Percentiles rank a stretch among this genome's conserved stretches.
phyloP scores from a whole-genome alignment of 1,284 basidiomycete species.

The Ustanciosporium gigantosporum region DNA sequence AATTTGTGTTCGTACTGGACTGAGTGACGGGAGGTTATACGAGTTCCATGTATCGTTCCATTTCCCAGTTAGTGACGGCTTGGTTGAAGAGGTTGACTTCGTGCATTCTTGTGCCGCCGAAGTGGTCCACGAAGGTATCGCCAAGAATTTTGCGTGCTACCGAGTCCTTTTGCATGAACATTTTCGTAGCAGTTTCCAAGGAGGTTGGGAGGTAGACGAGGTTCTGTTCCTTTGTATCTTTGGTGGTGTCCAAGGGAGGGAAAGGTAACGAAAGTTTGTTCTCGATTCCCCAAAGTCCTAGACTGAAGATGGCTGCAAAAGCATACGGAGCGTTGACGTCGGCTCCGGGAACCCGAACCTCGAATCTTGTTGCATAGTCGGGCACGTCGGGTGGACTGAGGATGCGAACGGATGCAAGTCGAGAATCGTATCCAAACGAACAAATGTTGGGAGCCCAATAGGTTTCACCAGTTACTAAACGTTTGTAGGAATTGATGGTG shows the following conservation, averaged over 20 bases:
- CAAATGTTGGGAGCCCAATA: slow-evolving; percentile 90
- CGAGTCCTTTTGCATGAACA: slow-evolving; percentile 77
- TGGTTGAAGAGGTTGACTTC: slow-evolving; percentile 83
- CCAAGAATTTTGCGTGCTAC: slow-evolving; percentile 85
- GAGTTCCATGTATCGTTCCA: slow-evolving; percentile 65
- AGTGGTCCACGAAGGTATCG: slow-evolving; percentile 88
- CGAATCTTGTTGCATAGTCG: slow-evolving; percentile 79
- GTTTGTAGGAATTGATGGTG: slow-evolving; percentile 96
- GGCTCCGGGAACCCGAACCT: slow-evolving; percentile 90
- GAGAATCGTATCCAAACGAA: slow-evolving; percentile 92
- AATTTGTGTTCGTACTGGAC: no score
- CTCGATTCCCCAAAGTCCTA: slow-evolving; percentile 84
- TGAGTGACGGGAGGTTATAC: no score
- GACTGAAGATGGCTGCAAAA: slow-evolving; percentile 79
- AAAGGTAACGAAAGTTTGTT: slow-evolving; percentile 73
- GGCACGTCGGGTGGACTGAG: slow-evolving; percentile 85
- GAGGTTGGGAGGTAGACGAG: slow-evolving; percentile 67
- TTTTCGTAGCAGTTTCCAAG: slow-evolving; percentile 75
- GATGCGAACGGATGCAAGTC: slow-evolving; percentile 85
- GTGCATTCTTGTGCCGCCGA: slow-evolving; percentile 85
- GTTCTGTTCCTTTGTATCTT: slow-evolving; percentile 31
- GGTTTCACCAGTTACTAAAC: slow-evolving; percentile 86
- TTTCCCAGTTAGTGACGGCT: slow-evolving; percentile 92
- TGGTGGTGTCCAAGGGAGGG: slow-evolving; percentile 68
- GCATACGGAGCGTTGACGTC: slow-evolving; percentile 93